Base-by-base conservation (phyloP, 2,329 filamentous ascomycete genomes). In the Diplodia corticola region DNA sequence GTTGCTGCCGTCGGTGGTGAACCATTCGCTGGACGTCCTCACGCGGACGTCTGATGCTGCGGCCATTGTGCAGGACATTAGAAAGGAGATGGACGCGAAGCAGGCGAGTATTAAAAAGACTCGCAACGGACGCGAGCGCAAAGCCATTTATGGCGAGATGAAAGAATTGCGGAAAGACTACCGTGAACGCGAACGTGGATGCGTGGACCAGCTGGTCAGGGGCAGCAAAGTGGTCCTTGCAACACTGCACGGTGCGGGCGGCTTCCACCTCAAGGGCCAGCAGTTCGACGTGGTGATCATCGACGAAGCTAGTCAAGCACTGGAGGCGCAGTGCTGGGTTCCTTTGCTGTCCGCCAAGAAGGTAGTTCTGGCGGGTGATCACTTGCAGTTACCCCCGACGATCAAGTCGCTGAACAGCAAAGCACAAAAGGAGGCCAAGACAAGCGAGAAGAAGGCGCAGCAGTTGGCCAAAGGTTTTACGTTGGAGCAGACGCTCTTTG, bases 291-390 rank as follows among this genome's bases (percentile, higher is more conserved):
- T 97, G 4, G 91, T 99, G 30, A 89, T 99, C 68, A 92, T 99
- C 66, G 95, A 99, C 73, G 95, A 99, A 80, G 95, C 93, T 4
- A 96, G 91, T 75, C 95, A 99, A 77, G 95, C 95, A 1, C 83
- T 98, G 10, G 95, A 99, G 79, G 93, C 95, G 0, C 94, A 98
- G 78, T 97, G 93, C 80, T 99, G 95, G 95, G 93, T 98, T 61
- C 89, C 95, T 12, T 80, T 99, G 54, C 80, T 97, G 20, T 85
- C 87, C 69, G 82, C 92, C 0, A 87, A 83, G 70, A 98, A 97
- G 80, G 89, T 92, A 9, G 89, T 99, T 9, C 89, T 96, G 69
- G 95, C 95, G 0, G 95, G 95, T 55, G 95, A 99, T 75, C 95
- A 98, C 77, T 81, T 98, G 63, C 95, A 99, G 78, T 81, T 99